Base-by-base conservation (phyloP, 768 basidiomycete species). In the Clathrus columnatus region DNA sequence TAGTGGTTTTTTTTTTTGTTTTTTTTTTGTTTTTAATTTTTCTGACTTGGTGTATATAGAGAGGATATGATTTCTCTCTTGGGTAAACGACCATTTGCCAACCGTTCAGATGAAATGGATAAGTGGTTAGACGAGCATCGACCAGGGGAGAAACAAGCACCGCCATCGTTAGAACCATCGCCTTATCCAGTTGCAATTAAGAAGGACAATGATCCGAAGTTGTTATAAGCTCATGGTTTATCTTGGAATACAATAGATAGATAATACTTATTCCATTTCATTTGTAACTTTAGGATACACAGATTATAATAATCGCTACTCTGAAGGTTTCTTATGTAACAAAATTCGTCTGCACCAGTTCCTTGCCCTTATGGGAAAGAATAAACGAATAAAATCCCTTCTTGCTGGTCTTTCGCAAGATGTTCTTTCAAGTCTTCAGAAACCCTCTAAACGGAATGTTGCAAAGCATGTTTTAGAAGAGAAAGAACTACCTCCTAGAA, bases 91-190 rank as follows among this genome's bases (percentile, higher is more conserved):
- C 89, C 90, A 23, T 92, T 92, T 63, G 70, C 66, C n/a, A 81
- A 81, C 60, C 78, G 80, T 56, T 74, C 80, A 23, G 92, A 95
- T 66, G 91, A 95, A 61, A 96, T 97, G 94, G 93, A 96, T 72
- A 89, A 87, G 67, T 95, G 92, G 87, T 78, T 95, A n/a, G 91
- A 95, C 64, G 80, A 86, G 65, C 80, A 91, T 65, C n/a, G 36
- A 20, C 27, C 30, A 32, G 58, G 55, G 11, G 27, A 54, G 26
- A 58, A 54, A 26, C 17, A 27, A 28, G 52, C 57, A n/a, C 56
- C 56, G n/a, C 57, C 21, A 32, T 45, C 28, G 27, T 46, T 21
- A 48, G 53, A 18, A 26, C 44, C 26, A 46, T n/a, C 50, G 29
- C 50, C 48, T 26, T 36, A 42, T 7, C 52, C 57, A 5, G 32